Percentiles rank a stretch among this genome's conserved stretches.
phyloP scores from a whole-genome alignment of 1,284 basidiomycete genomes.

The Austroboletus olivaceoglutinosus region DNA sequence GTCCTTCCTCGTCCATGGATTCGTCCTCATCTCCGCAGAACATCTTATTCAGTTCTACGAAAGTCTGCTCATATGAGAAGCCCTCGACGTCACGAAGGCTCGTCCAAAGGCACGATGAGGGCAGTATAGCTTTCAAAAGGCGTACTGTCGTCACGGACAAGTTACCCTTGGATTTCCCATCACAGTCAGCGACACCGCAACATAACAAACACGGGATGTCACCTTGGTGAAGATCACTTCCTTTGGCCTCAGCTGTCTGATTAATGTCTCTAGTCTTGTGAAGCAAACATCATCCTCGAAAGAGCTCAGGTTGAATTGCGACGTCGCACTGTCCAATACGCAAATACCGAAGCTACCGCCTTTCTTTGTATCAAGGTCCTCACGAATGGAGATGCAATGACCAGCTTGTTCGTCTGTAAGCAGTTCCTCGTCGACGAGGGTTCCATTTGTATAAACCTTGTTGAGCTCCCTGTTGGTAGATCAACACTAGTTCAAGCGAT shows the following conservation, averaged over 20 bases:
- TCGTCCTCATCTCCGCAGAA: slow-evolving; percentile 54
- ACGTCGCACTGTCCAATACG: slow-evolving; percentile 94
- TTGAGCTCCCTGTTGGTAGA: slow-evolving; percentile 70
- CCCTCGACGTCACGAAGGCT: slow-evolving; percentile 82
- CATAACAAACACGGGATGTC: slow-evolving; percentile 5
- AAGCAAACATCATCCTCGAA: slow-evolving; percentile 94
- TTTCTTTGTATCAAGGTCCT: slow-evolving; percentile 47
- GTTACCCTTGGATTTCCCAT: slow-evolving; percentile 57
- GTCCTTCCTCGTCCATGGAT: slow-evolving; percentile 44
- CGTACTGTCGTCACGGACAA: slow-evolving; percentile 80
- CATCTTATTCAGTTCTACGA: slow-evolving; percentile 67
- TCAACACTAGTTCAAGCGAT: slow-evolving; percentile 3
- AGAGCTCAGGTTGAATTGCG: slow-evolving; percentile 88
- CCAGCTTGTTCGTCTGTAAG: slow-evolving; percentile 93
- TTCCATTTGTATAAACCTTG: slow-evolving; percentile 96
- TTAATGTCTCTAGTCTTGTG: slow-evolving; percentile 90
- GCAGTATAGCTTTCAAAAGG: slow-evolving; percentile 76
- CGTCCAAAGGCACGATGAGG: slow-evolving; percentile 83
- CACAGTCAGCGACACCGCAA: slow-evolving; percentile 2
- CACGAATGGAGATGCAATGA: slow-evolving; percentile 92
- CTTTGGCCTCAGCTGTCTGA: slow-evolving; percentile 91
- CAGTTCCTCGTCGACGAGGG: slow-evolving; percentile 88
- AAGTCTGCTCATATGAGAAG: slow-evolving; percentile 68
- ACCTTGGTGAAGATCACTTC: slow-evolving; percentile 94
- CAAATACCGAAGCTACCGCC: slow-evolving; percentile 81